phyloP scores from a whole-genome alignment of 73 alveolate species.

The Paramecium sonneborni region DNA sequence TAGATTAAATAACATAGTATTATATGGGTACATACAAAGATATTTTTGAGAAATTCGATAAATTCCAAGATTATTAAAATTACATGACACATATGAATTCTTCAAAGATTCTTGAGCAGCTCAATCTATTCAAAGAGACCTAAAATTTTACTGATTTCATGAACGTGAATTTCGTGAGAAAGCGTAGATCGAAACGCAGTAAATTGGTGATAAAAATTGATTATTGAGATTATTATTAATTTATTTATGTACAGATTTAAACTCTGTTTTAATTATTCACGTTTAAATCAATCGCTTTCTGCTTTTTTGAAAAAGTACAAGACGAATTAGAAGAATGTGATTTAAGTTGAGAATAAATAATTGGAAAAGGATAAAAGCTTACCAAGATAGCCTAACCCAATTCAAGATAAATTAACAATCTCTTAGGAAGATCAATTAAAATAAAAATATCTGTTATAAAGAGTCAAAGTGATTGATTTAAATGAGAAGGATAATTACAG shows the following conservation, averaged over 20 bases:
- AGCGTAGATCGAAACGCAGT: not conserved
- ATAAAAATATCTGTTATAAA: constrained; percentile 2
- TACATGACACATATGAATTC: constrained; percentile 1
- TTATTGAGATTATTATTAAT: not conserved
- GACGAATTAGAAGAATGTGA: not conserved
- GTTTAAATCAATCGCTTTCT: not conserved
- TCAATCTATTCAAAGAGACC: not conserved
- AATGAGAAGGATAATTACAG: not conserved
- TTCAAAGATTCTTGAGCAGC: not conserved
- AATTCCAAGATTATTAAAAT: not conserved
- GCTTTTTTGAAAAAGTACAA: constrained; percentile 21
- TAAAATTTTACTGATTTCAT: constrained; percentile 1
- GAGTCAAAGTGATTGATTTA: not conserved
- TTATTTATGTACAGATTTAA: constrained; percentile 9
- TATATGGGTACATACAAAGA: constrained; percentile 29
- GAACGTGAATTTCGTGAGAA: not conserved
- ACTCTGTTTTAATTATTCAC: not conserved
- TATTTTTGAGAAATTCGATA: not conserved
- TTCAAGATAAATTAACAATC: not conserved
- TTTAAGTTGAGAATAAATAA: not conserved
- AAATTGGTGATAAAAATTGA: constrained; percentile 1
- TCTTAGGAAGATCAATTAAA: not conserved
- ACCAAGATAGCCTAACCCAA: not conserved
- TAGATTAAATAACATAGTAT: not conserved
- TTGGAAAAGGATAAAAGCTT: not conserved